Evolutionary conservation across 1,284 basidiomycete genomes (phyloP).

Genomic region (Gymnopus androsaceus): DNA sequence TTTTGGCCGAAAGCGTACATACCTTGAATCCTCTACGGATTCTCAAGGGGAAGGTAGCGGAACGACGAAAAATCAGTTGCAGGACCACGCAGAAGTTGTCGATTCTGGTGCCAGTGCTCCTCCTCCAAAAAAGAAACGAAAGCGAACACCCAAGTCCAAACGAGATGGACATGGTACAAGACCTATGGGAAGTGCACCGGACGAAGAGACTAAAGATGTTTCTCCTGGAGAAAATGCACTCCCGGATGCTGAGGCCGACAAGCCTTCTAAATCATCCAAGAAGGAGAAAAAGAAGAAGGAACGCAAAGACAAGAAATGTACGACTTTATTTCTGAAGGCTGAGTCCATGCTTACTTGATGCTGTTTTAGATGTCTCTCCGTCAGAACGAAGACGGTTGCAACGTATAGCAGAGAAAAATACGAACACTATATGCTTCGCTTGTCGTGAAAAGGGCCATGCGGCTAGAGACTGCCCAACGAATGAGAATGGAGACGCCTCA

Average conservation of each 20-base stretch:
- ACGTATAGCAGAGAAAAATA: slow-evolving; percentile 62
- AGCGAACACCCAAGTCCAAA: slow-evolving; percentile 38
- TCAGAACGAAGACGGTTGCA: slow-evolving; percentile 69
- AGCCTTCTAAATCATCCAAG: slow-evolving; percentile 20
- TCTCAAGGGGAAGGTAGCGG: slow-evolving; percentile 12
- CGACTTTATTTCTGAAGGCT: neutral
- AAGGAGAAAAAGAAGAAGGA: slow-evolving; percentile 22
- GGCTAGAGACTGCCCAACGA: slow-evolving; percentile 78
- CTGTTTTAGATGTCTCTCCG: slow-evolving; percentile 23
- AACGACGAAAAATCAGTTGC: slow-evolving; percentile 7
- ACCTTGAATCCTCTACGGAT: slow-evolving; percentile 64
- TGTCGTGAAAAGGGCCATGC: slow-evolving; percentile 86
- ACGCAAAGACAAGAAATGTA: slow-evolving; percentile 13
- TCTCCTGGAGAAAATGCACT: neutral
- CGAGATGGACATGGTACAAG: slow-evolving; percentile 33
- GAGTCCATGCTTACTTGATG: slow-evolving; percentile 10
- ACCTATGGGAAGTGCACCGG: slow-evolving; percentile 26
- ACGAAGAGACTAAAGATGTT: slow-evolving; percentile 23
- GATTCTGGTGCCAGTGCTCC: slow-evolving; percentile 22
- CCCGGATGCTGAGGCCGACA: slow-evolving; percentile 27
- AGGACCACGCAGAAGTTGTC: slow-evolving; percentile 19
- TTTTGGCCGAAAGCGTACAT: slow-evolving; percentile 69
- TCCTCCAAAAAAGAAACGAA: slow-evolving; percentile 47
- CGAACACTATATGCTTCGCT: slow-evolving; percentile 79
- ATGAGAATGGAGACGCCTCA: slow-evolving; percentile 30